These are phyloP conservation scores for Dalechampia spathulata DNA, from an alignment of 441 rosid species.

Conservation along the genomic window DNA sequence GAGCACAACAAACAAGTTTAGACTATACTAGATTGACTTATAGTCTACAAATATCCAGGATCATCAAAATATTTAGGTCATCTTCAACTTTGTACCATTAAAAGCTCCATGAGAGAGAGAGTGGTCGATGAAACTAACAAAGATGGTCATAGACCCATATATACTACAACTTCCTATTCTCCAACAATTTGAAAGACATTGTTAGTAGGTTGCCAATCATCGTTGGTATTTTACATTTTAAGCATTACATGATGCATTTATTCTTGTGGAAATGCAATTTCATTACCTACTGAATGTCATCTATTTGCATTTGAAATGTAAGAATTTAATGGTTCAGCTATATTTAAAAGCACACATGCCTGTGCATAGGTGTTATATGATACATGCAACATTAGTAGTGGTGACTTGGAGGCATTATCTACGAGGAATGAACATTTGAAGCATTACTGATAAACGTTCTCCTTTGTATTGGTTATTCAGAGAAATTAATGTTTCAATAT, in stretches of 20 bases:
- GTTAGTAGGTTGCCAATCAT: not conserved
- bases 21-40: no score
- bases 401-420: not conserved
- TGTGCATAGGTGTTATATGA: not conserved
- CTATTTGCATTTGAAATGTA: not conserved
- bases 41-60: no score
- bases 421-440: no score
- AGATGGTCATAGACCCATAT: no score
- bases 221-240: slow-evolving; percentile 6
- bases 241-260: not conserved
- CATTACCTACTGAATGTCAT: not conserved
- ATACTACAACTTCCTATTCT: not conserved
- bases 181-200: not conserved
- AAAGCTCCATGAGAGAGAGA: no score
- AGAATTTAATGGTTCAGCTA: not conserved
- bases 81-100: no score
- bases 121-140: no score
- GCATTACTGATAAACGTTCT: not conserved
- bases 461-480: slow-evolving; percentile 1
- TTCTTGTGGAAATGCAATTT: not conserved
- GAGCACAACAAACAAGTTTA: no score
- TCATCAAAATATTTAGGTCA: slow-evolving; percentile 13
- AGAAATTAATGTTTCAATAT: not conserved
- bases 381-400: not conserved
- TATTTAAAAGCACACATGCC: not conserved